Conservation (phyloP, 2,329 filamentous ascomycete genomes). For the Colletotrichum navitas region DNA sequence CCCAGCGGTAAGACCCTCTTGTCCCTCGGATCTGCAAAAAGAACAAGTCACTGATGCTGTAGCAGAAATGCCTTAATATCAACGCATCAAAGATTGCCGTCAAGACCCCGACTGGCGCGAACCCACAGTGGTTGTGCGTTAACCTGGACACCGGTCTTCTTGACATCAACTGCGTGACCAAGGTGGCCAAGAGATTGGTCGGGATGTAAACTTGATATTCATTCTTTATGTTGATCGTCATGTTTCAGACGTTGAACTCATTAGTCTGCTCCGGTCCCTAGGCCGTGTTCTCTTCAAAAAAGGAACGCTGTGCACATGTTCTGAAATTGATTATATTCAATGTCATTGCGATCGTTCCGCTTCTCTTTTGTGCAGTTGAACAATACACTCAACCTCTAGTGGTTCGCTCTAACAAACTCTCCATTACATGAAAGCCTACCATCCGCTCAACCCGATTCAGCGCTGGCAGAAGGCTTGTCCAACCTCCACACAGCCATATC, state of each 20-base stretch:
- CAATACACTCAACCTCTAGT: background rate
- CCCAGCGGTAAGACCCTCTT: conserved; percentile 12
- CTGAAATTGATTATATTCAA: background rate
- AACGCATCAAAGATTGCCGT: conserved; percentile 37
- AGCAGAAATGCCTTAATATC: conserved; percentile 40
- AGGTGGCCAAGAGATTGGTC: conserved; percentile 25
- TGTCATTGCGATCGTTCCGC: no score
- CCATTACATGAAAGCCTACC: background rate
- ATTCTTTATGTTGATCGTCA: conserved; percentile 2
- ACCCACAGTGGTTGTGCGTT: conserved; percentile 35
- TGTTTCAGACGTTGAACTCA: background rate
- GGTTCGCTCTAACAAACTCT: background rate
- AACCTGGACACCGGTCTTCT: conserved; percentile 38
- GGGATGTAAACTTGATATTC: background rate
- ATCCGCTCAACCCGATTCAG: background rate
- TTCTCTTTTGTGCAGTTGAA: background rate
- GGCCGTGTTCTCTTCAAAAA: background rate
- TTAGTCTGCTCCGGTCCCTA: background rate
- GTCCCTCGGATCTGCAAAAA: no score
- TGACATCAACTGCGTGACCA: conserved; percentile 37
- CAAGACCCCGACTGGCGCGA: conserved; percentile 39
- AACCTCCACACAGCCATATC: conserved; percentile 31
- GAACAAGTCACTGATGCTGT: background rate
- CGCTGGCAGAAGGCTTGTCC: background rate
- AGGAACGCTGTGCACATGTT: no score